Base-by-base conservation (phyloP, 1,139 yeast species). In the Sugiyamaella paludigena region DNA sequence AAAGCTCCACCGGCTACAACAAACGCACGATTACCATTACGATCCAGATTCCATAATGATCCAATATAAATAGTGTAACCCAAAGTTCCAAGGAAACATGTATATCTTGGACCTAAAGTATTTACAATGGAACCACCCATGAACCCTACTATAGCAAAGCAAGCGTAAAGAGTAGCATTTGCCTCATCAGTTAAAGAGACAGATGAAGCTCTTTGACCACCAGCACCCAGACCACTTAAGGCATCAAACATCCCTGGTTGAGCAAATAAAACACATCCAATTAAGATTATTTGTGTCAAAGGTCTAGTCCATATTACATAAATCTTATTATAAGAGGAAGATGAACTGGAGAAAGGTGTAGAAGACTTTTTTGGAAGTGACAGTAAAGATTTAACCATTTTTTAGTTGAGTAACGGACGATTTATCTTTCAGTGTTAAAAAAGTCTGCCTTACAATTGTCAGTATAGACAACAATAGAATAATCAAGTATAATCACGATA, bases 201-300 rank as follows among this genome's bases (percentile, higher is more conserved):
- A 10, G 52, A 49, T 3, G 49, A 24, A 19, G 44, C 45, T 42
- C 47, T 45, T 27, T 47, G 52, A 15, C 56, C 56, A n/a, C 56
- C 57, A 30, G 58, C 56, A 16, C 58, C 58, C 4, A 54, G 49
- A 6, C 57, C 58, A 10, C 52, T 47, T 13, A 53, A 29, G 29
- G 58, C 58, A 33, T 54, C 57, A 36, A 53, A 54, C 57, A 54
- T 54, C 6, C 58, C 58, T 12, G 58, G 58, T 28, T 49, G 55
- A 35, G 50, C 45, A 43, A 54, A 54, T 41, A 54, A 35, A 11
- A 54, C 56, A 27, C 48, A 43, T 24, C 57, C 57, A 24, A 54
- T 56, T 5, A 54, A 42, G 19, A 51, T 42, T n/a, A 51, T 44
- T 47, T 53, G 56, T 28, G 54, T 47, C 28, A 33, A 29, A 10